Conservation (phyloP, 192 early-diverging fungal species). For the Backusella sp. region DNA sequence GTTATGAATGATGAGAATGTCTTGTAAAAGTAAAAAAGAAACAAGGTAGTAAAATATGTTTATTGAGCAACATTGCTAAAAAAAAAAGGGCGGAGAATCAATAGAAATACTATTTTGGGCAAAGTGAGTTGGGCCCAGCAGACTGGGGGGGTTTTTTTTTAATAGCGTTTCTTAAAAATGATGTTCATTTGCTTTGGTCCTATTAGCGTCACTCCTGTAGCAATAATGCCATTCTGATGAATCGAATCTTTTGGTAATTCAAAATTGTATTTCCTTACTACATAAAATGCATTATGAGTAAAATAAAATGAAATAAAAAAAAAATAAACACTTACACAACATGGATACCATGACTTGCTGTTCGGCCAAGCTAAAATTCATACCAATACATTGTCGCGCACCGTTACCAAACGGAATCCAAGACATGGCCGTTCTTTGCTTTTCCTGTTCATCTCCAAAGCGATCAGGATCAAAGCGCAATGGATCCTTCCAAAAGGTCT, state of each 20-base stretch:
- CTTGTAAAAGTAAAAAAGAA: no score
- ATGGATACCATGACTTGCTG: constrained; percentile 55
- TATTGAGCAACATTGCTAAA: no score
- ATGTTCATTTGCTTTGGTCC: background rate
- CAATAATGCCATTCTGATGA: constrained; percentile 10
- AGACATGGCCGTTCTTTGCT: background rate
- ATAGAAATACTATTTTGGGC: no score
- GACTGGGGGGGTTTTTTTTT: no score
- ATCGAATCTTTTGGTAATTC: constrained; percentile 17
- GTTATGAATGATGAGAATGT: no score
- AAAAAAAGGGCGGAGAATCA: no score
- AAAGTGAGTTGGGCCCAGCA: no score
- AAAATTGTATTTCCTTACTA: constrained; percentile 26
- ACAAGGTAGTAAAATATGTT: no score
- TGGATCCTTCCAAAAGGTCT: constrained; percentile 38
- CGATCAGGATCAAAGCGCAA: constrained; percentile 49
- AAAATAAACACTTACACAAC: constrained; percentile 30
- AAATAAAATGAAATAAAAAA: background rate
- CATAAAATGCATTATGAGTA: background rate
- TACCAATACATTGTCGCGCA: constrained; percentile 57
- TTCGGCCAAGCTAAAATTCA: constrained; percentile 64
- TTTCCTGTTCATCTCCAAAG: constrained; percentile 29
- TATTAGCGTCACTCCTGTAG: background rate
- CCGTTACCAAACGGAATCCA: constrained; percentile 64
- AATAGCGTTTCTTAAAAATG: background rate